phyloP scores from a whole-genome alignment of 1,139 yeast genomes.

The Candida buenavistaensis region DNA sequence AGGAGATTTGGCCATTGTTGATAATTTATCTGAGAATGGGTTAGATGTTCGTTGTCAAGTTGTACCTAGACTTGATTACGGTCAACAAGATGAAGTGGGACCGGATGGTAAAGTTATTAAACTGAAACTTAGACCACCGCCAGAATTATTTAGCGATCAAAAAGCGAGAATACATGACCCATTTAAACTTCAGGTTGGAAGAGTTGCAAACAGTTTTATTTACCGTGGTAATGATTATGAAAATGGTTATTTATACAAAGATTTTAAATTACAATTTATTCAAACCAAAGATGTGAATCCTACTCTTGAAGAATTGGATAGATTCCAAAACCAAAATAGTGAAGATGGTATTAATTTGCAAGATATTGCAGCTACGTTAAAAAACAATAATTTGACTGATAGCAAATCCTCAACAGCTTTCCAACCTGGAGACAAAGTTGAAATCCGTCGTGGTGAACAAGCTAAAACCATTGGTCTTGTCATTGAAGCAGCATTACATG shows the following conservation, averaged over 20 bases:
- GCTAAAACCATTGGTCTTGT: slow-evolving; percentile 86
- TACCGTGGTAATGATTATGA: slow-evolving; percentile 87
- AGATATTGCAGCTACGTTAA: slow-evolving; percentile 80
- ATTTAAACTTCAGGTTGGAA: slow-evolving; percentile 63
- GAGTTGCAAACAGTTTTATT: slow-evolving; percentile 72
- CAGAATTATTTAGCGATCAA: slow-evolving; percentile 78
- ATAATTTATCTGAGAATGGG: slow-evolving; percentile 91
- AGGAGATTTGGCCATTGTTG: slow-evolving; percentile 91
- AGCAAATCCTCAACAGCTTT: slow-evolving; percentile 46
- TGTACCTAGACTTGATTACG: slow-evolving; percentile 92
- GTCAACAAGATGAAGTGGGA: slow-evolving; percentile 60
- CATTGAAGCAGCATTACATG: slow-evolving; percentile 61
- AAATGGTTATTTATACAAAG: slow-evolving; percentile 85
- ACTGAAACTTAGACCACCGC: slow-evolving; percentile 73
- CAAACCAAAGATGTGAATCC: slow-evolving; percentile 88
- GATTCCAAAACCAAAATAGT: slow-evolving; percentile 72
- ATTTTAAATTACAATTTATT: slow-evolving; percentile 78
- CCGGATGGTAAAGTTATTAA: slow-evolving; percentile 54
- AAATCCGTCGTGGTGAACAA: slow-evolving; percentile 90
- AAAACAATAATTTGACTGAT: slow-evolving; percentile 46
- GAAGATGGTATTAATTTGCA: slow-evolving; percentile 77
- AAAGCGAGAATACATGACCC: slow-evolving; percentile 58
- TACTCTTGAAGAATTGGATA: slow-evolving; percentile 81
- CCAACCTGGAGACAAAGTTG: slow-evolving; percentile 94
- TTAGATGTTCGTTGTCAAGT: slow-evolving; percentile 88